Evolutionary conservation across 1,284 basidiomycete species (phyloP).

Genomic region (Malassezia sp.): DNA sequence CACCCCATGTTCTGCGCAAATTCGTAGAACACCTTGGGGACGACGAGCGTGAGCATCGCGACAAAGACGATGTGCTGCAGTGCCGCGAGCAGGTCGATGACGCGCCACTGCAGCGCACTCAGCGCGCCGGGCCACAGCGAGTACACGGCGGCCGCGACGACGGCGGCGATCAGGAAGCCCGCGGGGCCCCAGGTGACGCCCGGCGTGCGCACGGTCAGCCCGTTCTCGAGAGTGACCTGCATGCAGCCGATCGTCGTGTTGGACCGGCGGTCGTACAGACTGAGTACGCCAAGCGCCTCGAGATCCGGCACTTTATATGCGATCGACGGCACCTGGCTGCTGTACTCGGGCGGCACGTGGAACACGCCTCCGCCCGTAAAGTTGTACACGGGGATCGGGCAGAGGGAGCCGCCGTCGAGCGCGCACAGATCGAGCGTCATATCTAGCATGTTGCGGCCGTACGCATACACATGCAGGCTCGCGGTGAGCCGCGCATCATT

Average conservation of each 20-base stretch:
- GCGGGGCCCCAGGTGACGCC: constrained; percentile 69
- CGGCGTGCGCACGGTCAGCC: constrained; percentile 64
- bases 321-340: constrained; percentile 59
- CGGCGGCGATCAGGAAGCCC: constrained; percentile 58
- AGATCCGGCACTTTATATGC: constrained; percentile 81
- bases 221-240: constrained; percentile 81
- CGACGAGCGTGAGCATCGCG: constrained; percentile 70
- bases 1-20: constrained; percentile 79
- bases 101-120: constrained; percentile 51
- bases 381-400: constrained; percentile 42
- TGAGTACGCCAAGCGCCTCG: constrained; percentile 74
- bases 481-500: constrained; percentile 24
- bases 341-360: constrained; percentile 55
- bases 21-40: constrained; percentile 66
- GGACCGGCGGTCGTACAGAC: constrained; percentile 55
- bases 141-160: constrained; percentile 60
- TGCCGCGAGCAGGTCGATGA: constrained; percentile 69
- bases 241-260: constrained; percentile 71
- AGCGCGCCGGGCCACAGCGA: constrained; percentile 50
- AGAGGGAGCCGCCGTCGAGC: constrained; percentile 30
- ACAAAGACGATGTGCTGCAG: constrained; percentile 70
- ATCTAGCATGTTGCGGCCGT: constrained; percentile 37
- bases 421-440: constrained; percentile 39
- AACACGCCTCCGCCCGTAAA: constrained; percentile 58
- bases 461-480: constrained; percentile 34